Percentiles rank a stretch among this genome's conserved stretches.
Evolutionary conservation across 371 early-diverging fungal genomes (phyloP).

Genomic region (Fennellomyces sp.): DNA sequence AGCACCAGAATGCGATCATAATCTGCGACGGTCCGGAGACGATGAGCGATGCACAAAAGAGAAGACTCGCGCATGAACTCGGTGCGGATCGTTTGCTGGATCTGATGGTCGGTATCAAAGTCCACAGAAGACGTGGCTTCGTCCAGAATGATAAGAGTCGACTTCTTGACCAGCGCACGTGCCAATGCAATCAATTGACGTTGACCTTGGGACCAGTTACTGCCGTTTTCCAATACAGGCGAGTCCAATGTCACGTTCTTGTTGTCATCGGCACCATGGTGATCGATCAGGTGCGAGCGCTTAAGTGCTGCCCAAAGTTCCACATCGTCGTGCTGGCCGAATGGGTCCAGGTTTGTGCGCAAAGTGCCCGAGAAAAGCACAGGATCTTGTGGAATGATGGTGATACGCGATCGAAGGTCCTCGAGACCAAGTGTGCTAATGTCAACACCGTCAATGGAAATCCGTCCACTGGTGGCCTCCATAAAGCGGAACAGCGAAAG

Average conservation of each 20-base stretch:
- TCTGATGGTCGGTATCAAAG: constrained; percentile 72
- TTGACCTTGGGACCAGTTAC: constrained; percentile 87
- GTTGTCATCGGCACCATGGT: constrained; percentile 26
- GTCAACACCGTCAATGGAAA: constrained; percentile 75
- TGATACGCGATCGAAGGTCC: constrained; percentile 62
- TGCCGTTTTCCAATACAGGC: constrained; percentile 72
- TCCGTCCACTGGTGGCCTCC: constrained; percentile 63
- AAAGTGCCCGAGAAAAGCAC: constrained; percentile 79
- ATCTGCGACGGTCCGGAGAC: constrained; percentile 86
- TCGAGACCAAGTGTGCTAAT: constrained; percentile 66
- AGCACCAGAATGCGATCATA: constrained; percentile 87
- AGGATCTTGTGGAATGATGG: constrained; percentile 78
- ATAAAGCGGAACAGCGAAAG: constrained; percentile 76
- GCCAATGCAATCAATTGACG: constrained; percentile 88
- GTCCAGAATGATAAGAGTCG: constrained; percentile 82
- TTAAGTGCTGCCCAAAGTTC: constrained; percentile 79
- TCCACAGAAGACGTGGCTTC: constrained; percentile 88
- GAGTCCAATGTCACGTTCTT: constrained; percentile 59
- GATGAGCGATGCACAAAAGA: constrained; percentile 79
- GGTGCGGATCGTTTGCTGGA: constrained; percentile 79
- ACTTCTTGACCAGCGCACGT: constrained; percentile 78
- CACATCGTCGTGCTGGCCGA: constrained; percentile 68
- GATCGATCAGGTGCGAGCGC: constrained; percentile 59
- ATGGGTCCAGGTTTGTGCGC: constrained; percentile 80
- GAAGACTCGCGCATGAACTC: constrained; percentile 66